phyloP scores from a whole-genome alignment of 805 yeast species.

The Wickerhamiella lipophila region DNA sequence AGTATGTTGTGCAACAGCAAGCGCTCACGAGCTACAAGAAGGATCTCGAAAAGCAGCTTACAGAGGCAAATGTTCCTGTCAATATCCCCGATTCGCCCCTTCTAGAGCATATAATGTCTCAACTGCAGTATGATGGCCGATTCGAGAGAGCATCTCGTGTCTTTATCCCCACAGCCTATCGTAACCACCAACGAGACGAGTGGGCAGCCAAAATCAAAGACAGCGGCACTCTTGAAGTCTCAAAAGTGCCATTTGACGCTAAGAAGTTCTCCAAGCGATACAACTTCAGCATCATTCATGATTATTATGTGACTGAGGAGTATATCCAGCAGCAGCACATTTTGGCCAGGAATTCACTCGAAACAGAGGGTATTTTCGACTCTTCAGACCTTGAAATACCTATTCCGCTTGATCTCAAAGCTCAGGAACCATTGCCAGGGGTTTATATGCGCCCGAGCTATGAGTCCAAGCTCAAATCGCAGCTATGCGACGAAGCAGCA shows the following conservation, averaged over 20 bases:
- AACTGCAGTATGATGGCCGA: neutral
- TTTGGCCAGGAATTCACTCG: constrained; percentile 6
- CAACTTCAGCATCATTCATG: neutral
- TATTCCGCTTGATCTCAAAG: constrained; percentile 8
- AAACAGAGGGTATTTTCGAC: constrained; percentile 14
- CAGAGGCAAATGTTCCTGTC: neutral
- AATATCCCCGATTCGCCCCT: neutral
- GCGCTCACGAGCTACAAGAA: neutral
- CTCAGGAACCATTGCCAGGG: constrained; percentile 8
- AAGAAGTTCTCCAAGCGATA: constrained; percentile 13
- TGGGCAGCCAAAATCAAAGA: neutral
- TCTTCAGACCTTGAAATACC: constrained; percentile 13
- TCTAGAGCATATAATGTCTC: neutral
- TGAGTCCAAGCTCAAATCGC: constrained; percentile 7
- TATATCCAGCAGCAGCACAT: constrained; percentile 7
- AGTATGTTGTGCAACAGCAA: neutral
- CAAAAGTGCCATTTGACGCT: constrained; percentile 9
- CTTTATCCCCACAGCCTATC: constrained; percentile 14
- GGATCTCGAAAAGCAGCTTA: neutral
- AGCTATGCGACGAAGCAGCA: neutral
- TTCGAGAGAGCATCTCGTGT: constrained; percentile 7
- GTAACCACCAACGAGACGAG: constrained; percentile 7
- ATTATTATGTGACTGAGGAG: constrained; percentile 2
- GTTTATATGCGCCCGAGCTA: constrained; percentile 3
- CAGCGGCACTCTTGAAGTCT: constrained; percentile 1